A percentile compares a stretch with the other conserved stretches of the same genome.
These are phyloP conservation scores for Sarocladium brachiariae DNA, from an alignment of 2,329 filamentous ascomycete genomes.

Conservation along the genomic window DNA sequence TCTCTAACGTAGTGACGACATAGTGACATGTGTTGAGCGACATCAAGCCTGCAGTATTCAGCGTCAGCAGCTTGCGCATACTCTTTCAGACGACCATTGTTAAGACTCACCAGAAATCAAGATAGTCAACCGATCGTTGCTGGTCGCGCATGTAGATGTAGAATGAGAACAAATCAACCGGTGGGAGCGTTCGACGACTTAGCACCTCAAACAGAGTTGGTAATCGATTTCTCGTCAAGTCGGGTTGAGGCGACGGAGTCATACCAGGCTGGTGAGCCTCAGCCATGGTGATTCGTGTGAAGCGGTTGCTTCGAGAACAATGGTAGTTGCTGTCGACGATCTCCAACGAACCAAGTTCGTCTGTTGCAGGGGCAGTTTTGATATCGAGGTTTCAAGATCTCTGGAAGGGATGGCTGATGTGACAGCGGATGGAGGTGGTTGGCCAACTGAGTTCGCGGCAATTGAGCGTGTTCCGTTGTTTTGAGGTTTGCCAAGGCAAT, in stretches of 20 bases:
- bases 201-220: slow-evolving; percentile 95
- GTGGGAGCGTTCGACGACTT: slow-evolving; percentile 86
- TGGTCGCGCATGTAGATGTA: slow-evolving; percentile 99
- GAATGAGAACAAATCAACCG: slow-evolving; percentile 96
- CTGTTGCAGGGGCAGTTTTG: too few relatives aligned
- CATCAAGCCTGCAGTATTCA: slow-evolving; percentile 71
- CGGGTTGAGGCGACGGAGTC: slow-evolving; percentile 49
- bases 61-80: background rate
- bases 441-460: background rate
- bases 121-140: slow-evolving; percentile 93
- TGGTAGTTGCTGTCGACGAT: too few relatives aligned
- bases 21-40: slow-evolving; percentile 96
- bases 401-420: background rate
- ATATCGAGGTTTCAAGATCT: background rate
- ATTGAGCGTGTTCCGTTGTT: slow-evolving; percentile 6
- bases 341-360: too few relatives aligned
- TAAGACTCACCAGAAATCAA: slow-evolving; percentile 96
- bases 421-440: background rate
- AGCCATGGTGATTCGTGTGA: slow-evolving; percentile 15
- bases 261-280: slow-evolving; percentile 16
- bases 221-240: slow-evolving; percentile 69
- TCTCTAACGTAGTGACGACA: slow-evolving; percentile 97
- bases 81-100: background rate
- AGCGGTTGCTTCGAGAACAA: background rate
- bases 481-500: background rate